Conservation (phyloP, 176 grass and related monocot genomes). For the Carex parvula region DNA sequence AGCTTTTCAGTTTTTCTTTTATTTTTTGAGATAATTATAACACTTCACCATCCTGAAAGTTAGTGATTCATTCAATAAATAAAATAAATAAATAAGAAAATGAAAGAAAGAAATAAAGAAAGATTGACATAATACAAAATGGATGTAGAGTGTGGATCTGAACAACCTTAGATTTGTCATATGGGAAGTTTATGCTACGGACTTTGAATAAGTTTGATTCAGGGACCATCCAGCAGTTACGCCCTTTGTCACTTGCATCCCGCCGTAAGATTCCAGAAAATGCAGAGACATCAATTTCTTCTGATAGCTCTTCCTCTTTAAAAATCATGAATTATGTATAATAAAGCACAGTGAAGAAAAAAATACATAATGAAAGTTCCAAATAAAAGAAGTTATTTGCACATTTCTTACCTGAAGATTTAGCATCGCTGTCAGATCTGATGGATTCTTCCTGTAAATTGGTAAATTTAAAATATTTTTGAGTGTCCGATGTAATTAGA, state of each 20-base stretch:
- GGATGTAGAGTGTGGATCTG: neutral
- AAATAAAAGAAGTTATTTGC: slow-evolving; percentile 25
- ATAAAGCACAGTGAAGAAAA: slow-evolving; percentile 14
- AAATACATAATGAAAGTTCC: slow-evolving; percentile 21
- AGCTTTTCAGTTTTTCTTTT: slow-evolving; percentile 8
- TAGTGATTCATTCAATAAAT: neutral
- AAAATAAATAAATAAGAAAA: neutral
- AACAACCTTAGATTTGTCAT: slow-evolving; percentile 92
- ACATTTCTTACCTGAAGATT: slow-evolving; percentile 44
- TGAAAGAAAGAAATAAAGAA: neutral
- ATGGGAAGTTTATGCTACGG: slow-evolving; percentile 72
- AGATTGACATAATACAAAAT: neutral
- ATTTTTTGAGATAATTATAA: slow-evolving; percentile 20
- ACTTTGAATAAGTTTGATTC: slow-evolving; percentile 92
- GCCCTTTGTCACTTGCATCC: slow-evolving; percentile 67
- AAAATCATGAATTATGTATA: slow-evolving; percentile 26
- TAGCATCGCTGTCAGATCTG: slow-evolving; percentile 49
- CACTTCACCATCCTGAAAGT: slow-evolving; percentile 12
- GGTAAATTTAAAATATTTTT: slow-evolving; percentile 29
- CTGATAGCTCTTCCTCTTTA: slow-evolving; percentile 31
- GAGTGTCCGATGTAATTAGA: neutral
- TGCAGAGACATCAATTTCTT: slow-evolving; percentile 66
- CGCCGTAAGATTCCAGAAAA: slow-evolving; percentile 67
- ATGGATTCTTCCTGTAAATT: slow-evolving; percentile 40
- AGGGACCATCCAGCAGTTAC: slow-evolving; percentile 77